phyloP scores from a whole-genome alignment of 495 filamentous ascomycete genomes.

The Aspergillus bridgeri region DNA sequence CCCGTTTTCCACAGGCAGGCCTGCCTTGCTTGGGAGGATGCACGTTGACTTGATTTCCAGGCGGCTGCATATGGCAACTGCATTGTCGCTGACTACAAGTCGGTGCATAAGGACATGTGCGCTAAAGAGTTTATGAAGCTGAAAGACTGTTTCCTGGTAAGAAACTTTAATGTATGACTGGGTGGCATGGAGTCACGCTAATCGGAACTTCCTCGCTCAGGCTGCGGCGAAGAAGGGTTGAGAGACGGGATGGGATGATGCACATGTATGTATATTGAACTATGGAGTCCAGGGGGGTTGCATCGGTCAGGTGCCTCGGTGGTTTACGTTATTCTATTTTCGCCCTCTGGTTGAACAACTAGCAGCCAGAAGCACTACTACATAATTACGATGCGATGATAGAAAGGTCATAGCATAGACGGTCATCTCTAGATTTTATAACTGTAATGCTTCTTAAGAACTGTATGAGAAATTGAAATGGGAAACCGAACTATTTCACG shows the following conservation, averaged over 20 bases:
- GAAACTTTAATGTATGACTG: constrained; percentile 13
- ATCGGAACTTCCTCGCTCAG: constrained; percentile 18
- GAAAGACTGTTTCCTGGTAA: constrained; percentile 86
- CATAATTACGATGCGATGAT: background rate
- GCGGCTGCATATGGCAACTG: constrained; percentile 88
- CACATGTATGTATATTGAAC: background rate
- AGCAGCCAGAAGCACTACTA: background rate
- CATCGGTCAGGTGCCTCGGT: constrained; percentile 1
- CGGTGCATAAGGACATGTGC: constrained; percentile 90
- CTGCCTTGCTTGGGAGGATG: background rate
- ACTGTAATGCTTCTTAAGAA: background rate
- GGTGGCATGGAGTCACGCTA: background rate
- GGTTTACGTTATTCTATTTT: background rate
- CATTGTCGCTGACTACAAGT: constrained; percentile 84
- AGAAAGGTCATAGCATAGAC: background rate
- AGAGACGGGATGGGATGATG: background rate
- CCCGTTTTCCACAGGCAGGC: constrained; percentile 5
- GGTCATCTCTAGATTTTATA: background rate
- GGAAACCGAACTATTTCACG: constrained; percentile 4
- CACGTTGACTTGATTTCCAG: constrained; percentile 41
- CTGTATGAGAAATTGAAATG: background rate
- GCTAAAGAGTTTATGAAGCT: constrained; percentile 76
- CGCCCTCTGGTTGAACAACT: background rate
- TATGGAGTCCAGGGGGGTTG: background rate
- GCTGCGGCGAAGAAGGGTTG: constrained; percentile 41